phyloP scores from a whole-genome alignment of 1,284 basidiomycete species.

The Marasmius tenuissimus region DNA sequence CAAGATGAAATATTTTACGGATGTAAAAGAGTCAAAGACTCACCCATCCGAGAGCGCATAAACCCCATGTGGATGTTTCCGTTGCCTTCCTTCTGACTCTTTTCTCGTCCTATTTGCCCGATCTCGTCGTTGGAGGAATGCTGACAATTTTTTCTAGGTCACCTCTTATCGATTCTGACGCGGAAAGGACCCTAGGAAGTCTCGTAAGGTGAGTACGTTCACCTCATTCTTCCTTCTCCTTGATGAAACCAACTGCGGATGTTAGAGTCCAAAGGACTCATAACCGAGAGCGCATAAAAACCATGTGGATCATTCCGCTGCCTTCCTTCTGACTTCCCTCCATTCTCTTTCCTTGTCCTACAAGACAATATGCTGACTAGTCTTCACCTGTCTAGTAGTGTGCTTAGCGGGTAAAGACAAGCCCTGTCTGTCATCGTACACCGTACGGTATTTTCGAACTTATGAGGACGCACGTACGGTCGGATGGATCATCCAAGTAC shows the following conservation, averaged over 20 bases:
- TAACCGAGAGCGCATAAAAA: constrained; percentile 48
- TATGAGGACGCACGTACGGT: too few species aligned
- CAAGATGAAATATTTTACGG: constrained; percentile 54
- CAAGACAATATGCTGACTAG: too few species aligned
- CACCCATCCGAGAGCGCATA: constrained; percentile 66
- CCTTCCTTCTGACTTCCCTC: constrained; percentile 47
- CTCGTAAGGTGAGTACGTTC: neutral
- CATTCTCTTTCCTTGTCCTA: neutral
- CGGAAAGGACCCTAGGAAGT: neutral
- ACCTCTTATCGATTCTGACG: neutral
- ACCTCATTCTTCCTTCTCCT: constrained; percentile 5
- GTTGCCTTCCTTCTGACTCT: constrained; percentile 74
- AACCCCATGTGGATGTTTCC: constrained; percentile 65
- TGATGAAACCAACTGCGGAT: constrained; percentile 47
- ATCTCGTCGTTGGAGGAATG: too few species aligned
- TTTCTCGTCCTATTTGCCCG: constrained; percentile 6
- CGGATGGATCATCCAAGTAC: too few species aligned
- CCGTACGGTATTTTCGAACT: too few species aligned
- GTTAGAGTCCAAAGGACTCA: constrained; percentile 35
- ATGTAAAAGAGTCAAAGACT: constrained; percentile 57
- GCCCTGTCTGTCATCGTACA: neutral
- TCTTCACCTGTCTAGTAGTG: too few species aligned
- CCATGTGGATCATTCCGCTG: constrained; percentile 50
- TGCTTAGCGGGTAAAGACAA: neutral
- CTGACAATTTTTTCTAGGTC: neutral